A percentile compares a stretch with the other conserved stretches of the same genome.
These are phyloP conservation scores for Neofusicoccum laricinum DNA, from an alignment of 2,329 filamentous ascomycete species.

Conservation along the genomic window DNA sequence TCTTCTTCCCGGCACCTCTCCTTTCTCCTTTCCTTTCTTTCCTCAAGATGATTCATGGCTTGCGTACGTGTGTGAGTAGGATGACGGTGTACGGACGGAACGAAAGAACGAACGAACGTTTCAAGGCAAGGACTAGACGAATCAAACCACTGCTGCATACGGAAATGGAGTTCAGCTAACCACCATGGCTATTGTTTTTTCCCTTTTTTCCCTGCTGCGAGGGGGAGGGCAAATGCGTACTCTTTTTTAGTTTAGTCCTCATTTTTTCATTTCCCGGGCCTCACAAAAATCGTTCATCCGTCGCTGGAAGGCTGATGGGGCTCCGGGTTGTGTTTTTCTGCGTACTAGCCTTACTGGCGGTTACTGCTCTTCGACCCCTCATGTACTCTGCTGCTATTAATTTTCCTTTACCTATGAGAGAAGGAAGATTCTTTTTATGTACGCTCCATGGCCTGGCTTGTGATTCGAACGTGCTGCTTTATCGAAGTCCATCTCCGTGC, in stretches of 20 bases:
- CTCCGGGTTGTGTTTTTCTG: background rate
- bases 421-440: background rate
- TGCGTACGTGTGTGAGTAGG: conserved; percentile 2
- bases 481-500: too few species aligned
- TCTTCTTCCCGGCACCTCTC: background rate
- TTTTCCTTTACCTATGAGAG: background rate
- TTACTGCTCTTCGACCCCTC: background rate
- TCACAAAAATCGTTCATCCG: background rate
- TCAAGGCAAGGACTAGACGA: conserved; percentile 10
- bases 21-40: background rate
- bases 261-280: background rate
- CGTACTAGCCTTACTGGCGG: background rate
- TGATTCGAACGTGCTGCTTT: background rate
- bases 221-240: background rate
- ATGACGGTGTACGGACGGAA: background rate
- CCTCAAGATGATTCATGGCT: background rate
- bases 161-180: conserved; percentile 3
- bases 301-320: background rate
- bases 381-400: background rate
- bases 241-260: background rate
- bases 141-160: conserved; percentile 2
- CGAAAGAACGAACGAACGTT: background rate
- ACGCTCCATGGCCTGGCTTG: background rate
- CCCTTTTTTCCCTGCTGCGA: background rate
- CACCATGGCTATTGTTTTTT: background rate